Conservation (phyloP, 78 protist genomes). For the Goniomonas avonlea region DNA sequence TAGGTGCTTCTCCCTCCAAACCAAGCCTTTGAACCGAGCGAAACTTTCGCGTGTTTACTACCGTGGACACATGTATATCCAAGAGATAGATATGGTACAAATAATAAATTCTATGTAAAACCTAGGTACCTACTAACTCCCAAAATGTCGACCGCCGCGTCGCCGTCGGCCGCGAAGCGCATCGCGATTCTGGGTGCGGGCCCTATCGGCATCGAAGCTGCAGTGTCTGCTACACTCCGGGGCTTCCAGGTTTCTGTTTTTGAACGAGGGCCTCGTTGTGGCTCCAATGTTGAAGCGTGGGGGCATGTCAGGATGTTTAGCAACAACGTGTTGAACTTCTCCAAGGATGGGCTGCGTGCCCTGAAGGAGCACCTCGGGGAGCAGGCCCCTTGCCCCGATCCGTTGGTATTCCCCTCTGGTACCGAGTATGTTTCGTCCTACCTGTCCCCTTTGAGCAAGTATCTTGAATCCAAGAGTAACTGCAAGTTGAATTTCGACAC, state of each 20-base stretch:
- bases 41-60: too few species aligned
- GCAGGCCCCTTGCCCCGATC: background rate
- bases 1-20: too few species aligned
- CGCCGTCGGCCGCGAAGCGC: too few species aligned
- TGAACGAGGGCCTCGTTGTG: background rate
- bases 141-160: too few species aligned
- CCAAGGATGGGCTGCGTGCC: background rate
- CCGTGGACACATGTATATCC: too few species aligned
- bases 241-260: background rate
- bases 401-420: background rate
- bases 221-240: background rate
- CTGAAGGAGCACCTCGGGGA: background rate
- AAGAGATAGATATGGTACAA: too few species aligned
- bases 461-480: background rate
- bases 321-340: background rate
- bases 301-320: background rate
- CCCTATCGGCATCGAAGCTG: background rate
- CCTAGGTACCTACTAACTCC: too few species aligned
- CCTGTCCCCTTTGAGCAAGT: background rate
- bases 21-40: too few species aligned
- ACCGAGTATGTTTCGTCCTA: background rate
- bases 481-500: background rate
- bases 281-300: background rate
- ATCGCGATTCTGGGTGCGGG: background rate
- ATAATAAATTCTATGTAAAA: too few species aligned